Evolutionary conservation across 495 filamentous ascomycete species (phyloP).

Genomic region (Pseudevernia furfuracea): DNA sequence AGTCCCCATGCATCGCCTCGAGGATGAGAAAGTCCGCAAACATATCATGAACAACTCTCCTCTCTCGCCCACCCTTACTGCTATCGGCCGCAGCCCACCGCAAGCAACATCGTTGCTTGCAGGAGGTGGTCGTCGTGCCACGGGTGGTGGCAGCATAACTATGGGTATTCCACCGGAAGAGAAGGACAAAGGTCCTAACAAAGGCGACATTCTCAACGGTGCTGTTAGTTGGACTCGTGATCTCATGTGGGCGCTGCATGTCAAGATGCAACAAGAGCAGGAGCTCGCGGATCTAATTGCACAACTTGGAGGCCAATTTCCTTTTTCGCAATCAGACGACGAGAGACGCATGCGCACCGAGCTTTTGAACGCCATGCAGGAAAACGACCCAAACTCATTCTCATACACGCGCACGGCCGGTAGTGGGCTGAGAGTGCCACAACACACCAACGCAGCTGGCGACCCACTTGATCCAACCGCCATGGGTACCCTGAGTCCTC

Average conservation of each 20-base stretch:
- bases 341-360: constrained; percentile 93
- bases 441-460: constrained; percentile 86
- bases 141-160: constrained; percentile 72
- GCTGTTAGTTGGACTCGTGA: constrained; percentile 95
- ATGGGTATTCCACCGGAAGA: constrained; percentile 87
- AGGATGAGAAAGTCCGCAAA: constrained; percentile 95
- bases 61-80: constrained; percentile 68
- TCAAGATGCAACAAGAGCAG: constrained; percentile 80
- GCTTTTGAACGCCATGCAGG: constrained; percentile 72
- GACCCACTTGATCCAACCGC: constrained; percentile 52
- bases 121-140: constrained; percentile 75
- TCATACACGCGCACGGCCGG: constrained; percentile 79
- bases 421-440: constrained; percentile 78
- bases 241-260: constrained; percentile 89
- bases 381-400: constrained; percentile 64
- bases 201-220: constrained; percentile 96
- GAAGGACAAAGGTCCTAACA: constrained; percentile 98
- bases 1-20: constrained; percentile 83
- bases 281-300: constrained; percentile 68
- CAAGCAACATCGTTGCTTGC: constrained; percentile 87
- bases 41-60: constrained; percentile 85
- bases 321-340: constrained; percentile 81
- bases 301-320: constrained; percentile 62
- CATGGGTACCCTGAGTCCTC: constrained; percentile 43
- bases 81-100: constrained; percentile 52